These are phyloP conservation scores for Thinopyrum elongatum DNA, from an alignment of 176 grass and related monocot species.

Conservation along the genomic window DNA sequence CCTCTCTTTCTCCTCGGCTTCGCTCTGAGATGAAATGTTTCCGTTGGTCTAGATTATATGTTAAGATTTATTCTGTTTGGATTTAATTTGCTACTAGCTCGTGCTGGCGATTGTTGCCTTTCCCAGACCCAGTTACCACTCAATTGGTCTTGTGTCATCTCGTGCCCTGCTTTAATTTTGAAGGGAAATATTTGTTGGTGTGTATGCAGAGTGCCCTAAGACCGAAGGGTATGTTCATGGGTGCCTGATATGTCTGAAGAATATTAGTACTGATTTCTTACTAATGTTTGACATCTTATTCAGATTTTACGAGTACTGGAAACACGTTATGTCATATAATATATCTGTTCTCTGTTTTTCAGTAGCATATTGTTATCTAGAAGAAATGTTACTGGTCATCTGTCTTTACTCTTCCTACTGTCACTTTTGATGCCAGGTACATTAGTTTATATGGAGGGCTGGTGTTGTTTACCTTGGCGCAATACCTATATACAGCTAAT, in stretches of 20 bases:
- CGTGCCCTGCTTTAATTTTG: not conserved
- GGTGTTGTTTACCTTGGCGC: constrained; percentile 53
- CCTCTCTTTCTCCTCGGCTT: not conserved
- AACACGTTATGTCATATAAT: not conserved
- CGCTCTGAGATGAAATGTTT: not conserved
- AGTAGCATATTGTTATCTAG: not conserved
- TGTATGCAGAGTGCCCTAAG: no score
- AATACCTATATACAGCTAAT: constrained; percentile 69
- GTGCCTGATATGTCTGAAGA: not conserved
- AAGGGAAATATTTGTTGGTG: not conserved
- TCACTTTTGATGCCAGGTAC: constrained; percentile 47
- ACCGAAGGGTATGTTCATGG: not conserved
- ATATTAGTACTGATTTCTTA: not conserved
- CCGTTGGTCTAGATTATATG: not conserved
- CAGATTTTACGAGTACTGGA: not conserved
- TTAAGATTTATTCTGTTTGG: not conserved
- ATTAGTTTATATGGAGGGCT: constrained; percentile 47
- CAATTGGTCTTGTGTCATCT: not conserved
- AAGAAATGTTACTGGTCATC: no score
- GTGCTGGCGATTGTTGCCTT: not conserved
- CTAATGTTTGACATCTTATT: not conserved
- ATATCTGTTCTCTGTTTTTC: not conserved
- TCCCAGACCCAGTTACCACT: not conserved
- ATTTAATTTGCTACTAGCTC: not conserved
- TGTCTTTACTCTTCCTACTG: not conserved